Percentiles rank a stretch among this genome's conserved stretches.
Conservation (phyloP, 2,329 filamentous ascomycete genomes). For the Epichloe coenophiala region DNA sequence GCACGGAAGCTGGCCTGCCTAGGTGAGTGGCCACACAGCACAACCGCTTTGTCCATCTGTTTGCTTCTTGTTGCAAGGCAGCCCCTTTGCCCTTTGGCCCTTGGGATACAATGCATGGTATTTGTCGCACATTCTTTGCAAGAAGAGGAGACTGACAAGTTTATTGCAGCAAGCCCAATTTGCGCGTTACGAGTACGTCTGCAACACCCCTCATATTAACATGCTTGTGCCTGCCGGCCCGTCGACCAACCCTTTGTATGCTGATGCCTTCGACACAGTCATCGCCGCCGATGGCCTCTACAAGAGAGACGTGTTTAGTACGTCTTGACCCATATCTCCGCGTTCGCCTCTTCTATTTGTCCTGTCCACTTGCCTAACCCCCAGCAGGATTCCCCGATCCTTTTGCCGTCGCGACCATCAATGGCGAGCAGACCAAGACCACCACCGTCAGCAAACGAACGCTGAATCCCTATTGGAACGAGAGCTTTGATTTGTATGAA, state of each 20-base stretch:
- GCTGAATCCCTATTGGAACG: slow-evolving; percentile 99
- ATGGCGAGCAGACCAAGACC: slow-evolving; percentile 97
- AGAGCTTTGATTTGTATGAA: slow-evolving; percentile 91
- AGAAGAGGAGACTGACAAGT: slow-evolving; percentile 16
- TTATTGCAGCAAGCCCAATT: slow-evolving; percentile 57
- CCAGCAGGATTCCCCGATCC: slow-evolving; percentile 82
- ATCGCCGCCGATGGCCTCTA: slow-evolving; percentile 97
- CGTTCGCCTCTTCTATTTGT: not conserved
- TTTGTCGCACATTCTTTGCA: not conserved
- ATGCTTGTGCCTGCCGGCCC: not conserved
- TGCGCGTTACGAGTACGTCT: slow-evolving; percentile 78
- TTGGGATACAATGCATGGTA: not conserved
- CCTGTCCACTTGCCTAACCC: slow-evolving; percentile 15
- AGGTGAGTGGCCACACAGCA: slow-evolving; percentile 16
- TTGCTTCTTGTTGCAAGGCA: not conserved
- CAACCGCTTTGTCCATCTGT: slow-evolving; percentile 2
- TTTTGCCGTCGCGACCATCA: slow-evolving; percentile 92
- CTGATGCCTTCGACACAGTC: slow-evolving; percentile 46
- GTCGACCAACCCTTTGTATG: slow-evolving; percentile 1
- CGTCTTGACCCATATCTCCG: slow-evolving; percentile 24
- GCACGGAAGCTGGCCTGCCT: slow-evolving; percentile 23
- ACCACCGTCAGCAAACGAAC: slow-evolving; percentile 95
- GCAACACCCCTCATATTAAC: slow-evolving; percentile 10
- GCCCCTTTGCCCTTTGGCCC: not conserved
- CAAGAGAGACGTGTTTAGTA: slow-evolving; percentile 98